These are phyloP conservation scores for Pseudogymnoascus sp. DNA, from an alignment of 2,329 filamentous ascomycete species.

Conservation along the genomic window DNA sequence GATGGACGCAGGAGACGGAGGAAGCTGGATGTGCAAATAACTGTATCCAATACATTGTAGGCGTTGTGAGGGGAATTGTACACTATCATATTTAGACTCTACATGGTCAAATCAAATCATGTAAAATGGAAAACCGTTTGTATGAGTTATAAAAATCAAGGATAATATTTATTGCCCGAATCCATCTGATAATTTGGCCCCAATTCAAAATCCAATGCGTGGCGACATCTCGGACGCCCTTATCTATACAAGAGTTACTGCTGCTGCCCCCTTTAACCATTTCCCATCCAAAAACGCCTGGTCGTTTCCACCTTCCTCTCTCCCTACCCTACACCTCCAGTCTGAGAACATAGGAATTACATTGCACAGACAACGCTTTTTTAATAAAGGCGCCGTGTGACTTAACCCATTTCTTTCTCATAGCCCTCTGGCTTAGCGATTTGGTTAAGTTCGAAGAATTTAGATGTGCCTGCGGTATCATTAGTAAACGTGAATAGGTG, in stretches of 20 bases:
- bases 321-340: not conserved
- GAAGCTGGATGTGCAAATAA: constrained; percentile 1
- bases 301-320: not conserved
- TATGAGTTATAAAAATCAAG: not conserved
- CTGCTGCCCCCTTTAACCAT: not conserved
- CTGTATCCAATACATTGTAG: constrained; percentile 6
- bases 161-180: not conserved
- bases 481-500: constrained; percentile 5
- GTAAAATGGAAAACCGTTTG: not conserved
- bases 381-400: constrained; percentile 4
- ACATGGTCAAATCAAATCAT: not conserved
- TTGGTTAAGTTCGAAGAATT: constrained; percentile 76
- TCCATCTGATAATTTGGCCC: not conserved
- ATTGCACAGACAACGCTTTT: not conserved
- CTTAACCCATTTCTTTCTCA: constrained; percentile 57
- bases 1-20: not conserved
- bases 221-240: not conserved
- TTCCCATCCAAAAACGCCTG: constrained; percentile 2
- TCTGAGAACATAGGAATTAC: not conserved
- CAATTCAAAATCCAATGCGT: not conserved
- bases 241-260: not conserved
- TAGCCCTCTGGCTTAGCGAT: constrained; percentile 79
- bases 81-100: not conserved
- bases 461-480: constrained; percentile 58
- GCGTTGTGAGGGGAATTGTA: constrained; percentile 3